Base-by-base conservation (phyloP, 2,329 filamentous ascomycete species). In the Calycina marina region DNA sequence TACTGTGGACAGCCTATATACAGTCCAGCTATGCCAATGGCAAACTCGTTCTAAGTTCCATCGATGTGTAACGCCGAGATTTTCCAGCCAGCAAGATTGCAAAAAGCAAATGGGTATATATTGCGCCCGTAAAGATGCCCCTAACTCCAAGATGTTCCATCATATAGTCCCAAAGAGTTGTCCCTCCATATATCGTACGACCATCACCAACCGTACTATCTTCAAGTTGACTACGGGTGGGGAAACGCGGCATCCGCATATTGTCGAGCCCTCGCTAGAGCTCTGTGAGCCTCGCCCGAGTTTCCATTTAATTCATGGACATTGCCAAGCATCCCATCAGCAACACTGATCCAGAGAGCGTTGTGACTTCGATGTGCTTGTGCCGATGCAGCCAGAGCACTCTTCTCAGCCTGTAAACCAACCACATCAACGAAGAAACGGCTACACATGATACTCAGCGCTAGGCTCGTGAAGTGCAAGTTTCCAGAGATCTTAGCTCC, bases 331-430 rank as follows among this genome's bases (percentile, higher is more conserved):
- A 90, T 77, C 14, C 77, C 78, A 42, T 81, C 75, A 1, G 80
- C 78, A 5, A 92, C 83, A 47, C 78, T 85, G 59, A 75, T 75
- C 80, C 80, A 86, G 31, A 85, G 56, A 11, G 72, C 60, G 48
- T 82, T 81, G 14, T 77, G 75, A 43, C 74, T 78, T 50, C 71
- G 70, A 41, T 69, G 67, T 4, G 78, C 77, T 58, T 81, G 76
- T 25, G 67, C 67, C 14, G 68, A 66, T 14, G 74, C 77, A 1
- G 80, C 79, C 41, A 69, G 67, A 4, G 78, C 77, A 48, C 77
- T 81, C 57, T 85, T 85, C 37, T 82, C 65, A 0, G 79, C 77
- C 53, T 86, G 80, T 37, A 80, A 77, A 30, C 84, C 84, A 86
- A 94, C 48, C 4, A 51, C 44, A 30, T 46, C 45, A 4, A 36